phyloP scores from a whole-genome alignment of 495 filamentous ascomycete genomes.

The Penicillium flavigenum region DNA sequence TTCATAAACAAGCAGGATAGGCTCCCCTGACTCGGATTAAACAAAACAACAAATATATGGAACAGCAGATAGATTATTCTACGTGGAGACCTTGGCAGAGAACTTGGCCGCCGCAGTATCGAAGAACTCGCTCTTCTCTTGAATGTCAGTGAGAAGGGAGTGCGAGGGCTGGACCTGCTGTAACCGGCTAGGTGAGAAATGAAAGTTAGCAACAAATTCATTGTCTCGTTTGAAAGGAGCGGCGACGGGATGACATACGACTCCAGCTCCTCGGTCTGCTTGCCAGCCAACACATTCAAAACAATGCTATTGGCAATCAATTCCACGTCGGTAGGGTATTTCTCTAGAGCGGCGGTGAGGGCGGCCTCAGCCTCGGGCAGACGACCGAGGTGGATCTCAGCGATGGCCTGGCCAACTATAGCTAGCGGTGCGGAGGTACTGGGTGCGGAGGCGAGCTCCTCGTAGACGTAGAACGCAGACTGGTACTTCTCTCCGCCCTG shows the following conservation, averaged over 20 bases:
- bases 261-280: conserved; percentile 59
- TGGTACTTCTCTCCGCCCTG: conserved; percentile 96
- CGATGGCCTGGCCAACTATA: conserved; percentile 83
- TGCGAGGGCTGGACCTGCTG: conserved; percentile 60
- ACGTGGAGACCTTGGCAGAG: conserved; percentile 66
- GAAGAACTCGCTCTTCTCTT: conserved; percentile 76
- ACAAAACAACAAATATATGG: conserved; percentile 23
- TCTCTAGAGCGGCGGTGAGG: conserved; percentile 72
- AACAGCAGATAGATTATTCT: conserved; percentile 12
- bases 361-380: conserved; percentile 87
- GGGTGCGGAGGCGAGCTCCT: conserved; percentile 88
- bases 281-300: conserved; percentile 70
- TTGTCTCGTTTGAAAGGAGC: not conserved
- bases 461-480: conserved; percentile 95
- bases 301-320: conserved; percentile 81
- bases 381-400: conserved; percentile 87
- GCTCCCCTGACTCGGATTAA: conserved; percentile 22
- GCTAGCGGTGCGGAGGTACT: conserved; percentile 60
- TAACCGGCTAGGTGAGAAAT: conserved; percentile 48
- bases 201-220: conserved; percentile 17
- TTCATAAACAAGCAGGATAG: conserved; percentile 31
- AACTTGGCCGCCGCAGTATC: conserved; percentile 79
- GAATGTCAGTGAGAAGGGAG: conserved; percentile 62
- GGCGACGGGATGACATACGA: conserved; percentile 46
- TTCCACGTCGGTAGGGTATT: conserved; percentile 67